phyloP scores from a whole-genome alignment of 306 rosid genomes.

The Adenanthera pavonina region DNA sequence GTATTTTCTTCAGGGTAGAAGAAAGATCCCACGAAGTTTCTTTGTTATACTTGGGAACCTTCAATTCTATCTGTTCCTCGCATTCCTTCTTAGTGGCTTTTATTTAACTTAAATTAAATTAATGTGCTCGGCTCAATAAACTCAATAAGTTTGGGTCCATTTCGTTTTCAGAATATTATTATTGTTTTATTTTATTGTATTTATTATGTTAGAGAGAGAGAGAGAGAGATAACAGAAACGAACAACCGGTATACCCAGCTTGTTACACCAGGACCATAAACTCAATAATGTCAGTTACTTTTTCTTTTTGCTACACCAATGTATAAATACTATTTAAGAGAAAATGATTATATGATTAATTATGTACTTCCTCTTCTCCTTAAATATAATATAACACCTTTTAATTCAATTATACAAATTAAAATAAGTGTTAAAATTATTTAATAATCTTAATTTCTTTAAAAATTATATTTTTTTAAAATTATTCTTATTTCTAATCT shows the following conservation, averaged over 20 bases:
- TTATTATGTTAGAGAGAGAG: not conserved
- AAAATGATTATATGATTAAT: slow-evolving; percentile 46
- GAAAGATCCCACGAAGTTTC: not conserved
- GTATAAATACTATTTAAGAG: not conserved
- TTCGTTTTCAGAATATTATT: not conserved
- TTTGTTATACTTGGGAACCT: not conserved
- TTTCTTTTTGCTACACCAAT: not conserved
- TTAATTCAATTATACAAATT: no score
- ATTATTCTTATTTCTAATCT: no score
- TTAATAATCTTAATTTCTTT: no score
- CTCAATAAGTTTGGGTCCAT: slow-evolving; percentile 37
- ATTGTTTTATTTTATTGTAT: not conserved
- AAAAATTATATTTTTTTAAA: no score
- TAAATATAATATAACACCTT: no score
- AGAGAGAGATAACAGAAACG: not conserved
- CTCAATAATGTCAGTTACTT: no score
- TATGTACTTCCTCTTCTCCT: not conserved
- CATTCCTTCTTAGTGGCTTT: not conserved
- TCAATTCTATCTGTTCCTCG: not conserved
- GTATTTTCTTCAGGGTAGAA: not conserved
- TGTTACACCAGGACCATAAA: not conserved
- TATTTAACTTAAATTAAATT: not conserved
- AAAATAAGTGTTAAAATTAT: no score
- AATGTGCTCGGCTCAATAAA: not conserved
- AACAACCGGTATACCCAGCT: not conserved